Evolutionary conservation across 1,139 yeast species (phyloP).

Genomic region (Meyerozyma carpophila): DNA sequence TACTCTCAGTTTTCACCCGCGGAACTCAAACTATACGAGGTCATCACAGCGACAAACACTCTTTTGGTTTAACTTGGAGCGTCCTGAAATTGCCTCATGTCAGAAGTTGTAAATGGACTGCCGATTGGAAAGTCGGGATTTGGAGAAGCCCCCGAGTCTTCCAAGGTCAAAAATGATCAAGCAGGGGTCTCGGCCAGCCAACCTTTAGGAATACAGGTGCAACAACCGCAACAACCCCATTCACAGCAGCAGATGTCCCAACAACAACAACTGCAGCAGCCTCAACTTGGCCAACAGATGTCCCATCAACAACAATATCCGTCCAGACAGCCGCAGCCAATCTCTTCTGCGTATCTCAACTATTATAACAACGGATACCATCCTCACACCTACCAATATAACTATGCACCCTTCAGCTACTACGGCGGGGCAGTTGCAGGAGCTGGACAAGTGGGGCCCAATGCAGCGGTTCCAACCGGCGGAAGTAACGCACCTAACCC

Average conservation of each 20-base stretch:
- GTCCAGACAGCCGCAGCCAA: constrained; percentile 1
- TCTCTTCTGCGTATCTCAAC: constrained; percentile 2
- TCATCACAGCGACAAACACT: background rate
- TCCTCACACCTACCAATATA: background rate
- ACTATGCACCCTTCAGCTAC: background rate
- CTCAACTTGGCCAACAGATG: constrained; percentile 4
- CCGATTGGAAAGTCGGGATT: background rate
- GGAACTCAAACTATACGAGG: too few species aligned
- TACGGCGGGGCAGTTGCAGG: background rate
- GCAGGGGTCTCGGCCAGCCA: background rate
- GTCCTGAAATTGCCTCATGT: background rate
- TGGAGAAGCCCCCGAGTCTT: background rate
- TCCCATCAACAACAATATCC: constrained; percentile 4
- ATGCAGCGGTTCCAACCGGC: background rate
- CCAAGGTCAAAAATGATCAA: background rate
- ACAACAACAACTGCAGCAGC: constrained; percentile 4
- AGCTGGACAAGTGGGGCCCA: background rate
- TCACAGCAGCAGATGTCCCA: constrained; percentile 4
- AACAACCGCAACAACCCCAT: constrained; percentile 4
- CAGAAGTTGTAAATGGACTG: background rate
- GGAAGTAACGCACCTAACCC: background rate
- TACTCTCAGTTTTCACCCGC: background rate
- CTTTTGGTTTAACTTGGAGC: background rate
- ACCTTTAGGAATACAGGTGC: constrained; percentile 4
- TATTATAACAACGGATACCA: constrained; percentile 1